Percentiles rank a stretch among this genome's conserved stretches.
Evolutionary conservation across 73 alveolate genomes (phyloP).

Genomic region (Effrenium voratum): DNA sequence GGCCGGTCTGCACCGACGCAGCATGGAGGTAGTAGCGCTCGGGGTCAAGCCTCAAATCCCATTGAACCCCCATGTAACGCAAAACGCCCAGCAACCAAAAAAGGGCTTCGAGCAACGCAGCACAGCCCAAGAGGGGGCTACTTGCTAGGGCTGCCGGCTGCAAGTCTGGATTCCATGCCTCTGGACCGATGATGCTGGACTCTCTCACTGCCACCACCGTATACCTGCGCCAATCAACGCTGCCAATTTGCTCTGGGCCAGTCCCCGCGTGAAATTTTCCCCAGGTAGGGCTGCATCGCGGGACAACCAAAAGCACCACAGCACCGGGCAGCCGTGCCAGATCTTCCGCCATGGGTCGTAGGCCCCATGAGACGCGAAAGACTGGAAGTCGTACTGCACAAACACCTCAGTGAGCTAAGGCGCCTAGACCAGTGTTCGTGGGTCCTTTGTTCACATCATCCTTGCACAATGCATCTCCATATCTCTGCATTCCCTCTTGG

Average conservation of each 20-base stretch:
- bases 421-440: background rate
- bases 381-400: constrained; percentile 71
- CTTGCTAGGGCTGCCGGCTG: constrained; percentile 9
- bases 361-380: constrained; percentile 83
- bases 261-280: background rate
- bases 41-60: constrained; percentile 23
- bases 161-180: constrained; percentile 76
- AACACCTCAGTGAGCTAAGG: background rate
- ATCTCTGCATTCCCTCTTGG: background rate
- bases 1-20: constrained; percentile 75
- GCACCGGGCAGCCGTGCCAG: background rate
- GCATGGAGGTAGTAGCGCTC: constrained; percentile 83
- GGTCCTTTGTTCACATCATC: background rate
- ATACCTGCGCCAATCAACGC: constrained; percentile 3
- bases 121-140: background rate
- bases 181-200: constrained; percentile 47
- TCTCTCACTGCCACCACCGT: constrained; percentile 57
- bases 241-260: background rate
- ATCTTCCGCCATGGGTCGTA: constrained; percentile 86
- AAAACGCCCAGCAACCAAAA: too few relatives aligned
- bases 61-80: background rate
- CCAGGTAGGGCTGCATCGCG: background rate
- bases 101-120: background rate
- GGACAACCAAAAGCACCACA: background rate
- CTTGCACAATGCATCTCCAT: background rate